Base-by-base conservation (phyloP, 2,329 filamentous ascomycete species). In the Cytospora leucostoma region DNA sequence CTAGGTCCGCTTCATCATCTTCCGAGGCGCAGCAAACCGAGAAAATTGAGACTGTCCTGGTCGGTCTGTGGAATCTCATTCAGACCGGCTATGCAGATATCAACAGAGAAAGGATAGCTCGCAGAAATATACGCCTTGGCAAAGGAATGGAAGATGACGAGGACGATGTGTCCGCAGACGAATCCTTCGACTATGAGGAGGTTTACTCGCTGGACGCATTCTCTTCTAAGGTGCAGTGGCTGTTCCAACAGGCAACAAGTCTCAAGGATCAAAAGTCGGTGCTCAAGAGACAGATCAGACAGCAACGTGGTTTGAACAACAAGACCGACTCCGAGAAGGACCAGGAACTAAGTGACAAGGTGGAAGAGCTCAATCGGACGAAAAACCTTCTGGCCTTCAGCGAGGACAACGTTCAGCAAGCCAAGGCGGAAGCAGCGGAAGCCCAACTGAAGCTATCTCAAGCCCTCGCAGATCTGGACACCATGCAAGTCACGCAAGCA, bases 291-390 rank as follows among this genome's bases (percentile, higher is more conserved):
- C 93, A 98, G 74, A 94, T 97, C 71, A 94, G 96, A 77, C 93
- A 98, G 74, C 94, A 98, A 76, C 90, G 93, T 64, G 92, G 96
- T 72, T 84, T 97, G 63, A 96, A 96, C 77, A 93, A 84, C 78
- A 93, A 93, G 72, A 93, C 92, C 1, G 92, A 96, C 68, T 81
- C 85, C 21, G 83, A 88, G 65, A 86, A 88, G 71, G 88, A 90
- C 69, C 82, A 83, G 49, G 84, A 90, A 66, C 74, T 91, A n/a
- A 79, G 82, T 32, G 74, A 79, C 55, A 87, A 85, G 69, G 78
- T 82, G 59, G 81, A 83, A 17, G 83, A 88, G 68, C 72, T 90
- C 7, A 80, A 85, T 40, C 68, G 72, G 47, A 71, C 70, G 34
- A 70, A 71, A 34, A 63, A 66, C 34, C 66, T 72, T 59, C 69